Evolutionary conservation across 306 rosid genomes (phyloP).

Genomic region (Potentilla sterilis): DNA sequence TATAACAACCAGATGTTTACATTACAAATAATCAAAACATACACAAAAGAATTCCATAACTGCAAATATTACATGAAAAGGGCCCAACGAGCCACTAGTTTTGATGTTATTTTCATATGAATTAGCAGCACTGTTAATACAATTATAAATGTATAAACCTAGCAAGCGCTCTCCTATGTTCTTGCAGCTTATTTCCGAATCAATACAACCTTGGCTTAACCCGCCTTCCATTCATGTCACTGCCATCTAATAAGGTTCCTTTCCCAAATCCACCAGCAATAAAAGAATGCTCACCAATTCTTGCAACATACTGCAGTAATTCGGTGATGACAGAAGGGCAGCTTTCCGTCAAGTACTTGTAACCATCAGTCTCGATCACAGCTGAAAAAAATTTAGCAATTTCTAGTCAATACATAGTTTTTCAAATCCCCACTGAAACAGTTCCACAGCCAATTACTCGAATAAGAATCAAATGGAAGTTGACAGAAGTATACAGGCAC

Average conservation of each 20-base stretch:
- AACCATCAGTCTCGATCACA: constrained; percentile 91
- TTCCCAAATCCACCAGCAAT: constrained; percentile 34
- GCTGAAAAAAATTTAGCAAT: constrained; percentile 46
- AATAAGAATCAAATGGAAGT: background rate
- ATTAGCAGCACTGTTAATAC: constrained; percentile 30
- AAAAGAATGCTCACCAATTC: constrained; percentile 46
- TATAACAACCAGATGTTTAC: constrained; percentile 5
- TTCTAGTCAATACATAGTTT: background rate
- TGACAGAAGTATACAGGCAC: background rate
- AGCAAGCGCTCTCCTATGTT: constrained; percentile 8
- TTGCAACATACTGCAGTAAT: constrained; percentile 51
- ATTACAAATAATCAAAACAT: background rate
- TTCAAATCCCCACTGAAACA: background rate
- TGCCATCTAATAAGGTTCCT: constrained; percentile 46
- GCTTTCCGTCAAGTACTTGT: constrained; percentile 67
- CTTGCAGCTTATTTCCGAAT: constrained; percentile 14
- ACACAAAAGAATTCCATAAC: background rate
- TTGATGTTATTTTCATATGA: constrained; percentile 2
- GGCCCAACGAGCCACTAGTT: constrained; percentile 15
- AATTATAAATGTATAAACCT: constrained; percentile 22
- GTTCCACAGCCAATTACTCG: background rate
- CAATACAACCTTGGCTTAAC: constrained; percentile 68
- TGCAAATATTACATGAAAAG: background rate
- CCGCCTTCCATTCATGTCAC: constrained; percentile 75
- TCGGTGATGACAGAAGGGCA: constrained; percentile 71